Evolutionary conservation across 106 monocot genomes (phyloP).

Genomic region (Cymbidium sinense): DNA sequence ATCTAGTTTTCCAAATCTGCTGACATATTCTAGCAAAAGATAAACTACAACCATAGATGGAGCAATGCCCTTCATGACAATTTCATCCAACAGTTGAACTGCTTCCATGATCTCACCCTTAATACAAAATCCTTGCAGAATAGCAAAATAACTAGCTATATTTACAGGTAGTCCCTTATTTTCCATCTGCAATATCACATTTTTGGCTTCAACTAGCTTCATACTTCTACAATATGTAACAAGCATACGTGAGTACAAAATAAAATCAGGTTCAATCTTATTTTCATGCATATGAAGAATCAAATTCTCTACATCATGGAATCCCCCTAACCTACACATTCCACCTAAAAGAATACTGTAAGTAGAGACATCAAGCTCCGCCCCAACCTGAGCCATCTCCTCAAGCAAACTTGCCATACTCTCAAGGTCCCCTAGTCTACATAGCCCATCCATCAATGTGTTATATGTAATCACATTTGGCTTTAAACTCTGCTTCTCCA

Average conservation of each 20-base stretch:
- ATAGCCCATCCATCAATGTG: slow-evolving; percentile 22
- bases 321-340: slow-evolving; percentile 6
- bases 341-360: slow-evolving; percentile 25
- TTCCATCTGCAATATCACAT: slow-evolving; percentile 7
- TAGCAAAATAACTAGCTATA: slow-evolving; percentile 4
- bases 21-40: neutral
- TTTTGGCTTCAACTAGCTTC: slow-evolving; percentile 12
- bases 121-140: slow-evolving; percentile 17
- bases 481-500: slow-evolving; percentile 21
- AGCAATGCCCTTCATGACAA: slow-evolving; percentile 8
- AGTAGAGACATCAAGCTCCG: slow-evolving; percentile 19
- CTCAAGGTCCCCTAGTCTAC: slow-evolving; percentile 16
- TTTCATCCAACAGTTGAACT: neutral
- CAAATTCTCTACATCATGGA: slow-evolving; percentile 12
- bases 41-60: slow-evolving; percentile 3
- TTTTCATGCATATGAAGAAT: slow-evolving; percentile 13
- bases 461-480: slow-evolving; percentile 30
- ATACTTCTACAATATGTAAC: slow-evolving; percentile 11
- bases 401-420: slow-evolving; percentile 15
- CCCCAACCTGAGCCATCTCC: slow-evolving; percentile 17
- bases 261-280: slow-evolving; percentile 13
- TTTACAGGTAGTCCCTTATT: slow-evolving; percentile 9
- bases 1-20: slow-evolving; percentile 10
- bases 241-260: slow-evolving; percentile 11
- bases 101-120: slow-evolving; percentile 10